Evolutionary conservation across 2,329 filamentous ascomycete genomes (phyloP).

Genomic region (Trichophyton equinum): DNA sequence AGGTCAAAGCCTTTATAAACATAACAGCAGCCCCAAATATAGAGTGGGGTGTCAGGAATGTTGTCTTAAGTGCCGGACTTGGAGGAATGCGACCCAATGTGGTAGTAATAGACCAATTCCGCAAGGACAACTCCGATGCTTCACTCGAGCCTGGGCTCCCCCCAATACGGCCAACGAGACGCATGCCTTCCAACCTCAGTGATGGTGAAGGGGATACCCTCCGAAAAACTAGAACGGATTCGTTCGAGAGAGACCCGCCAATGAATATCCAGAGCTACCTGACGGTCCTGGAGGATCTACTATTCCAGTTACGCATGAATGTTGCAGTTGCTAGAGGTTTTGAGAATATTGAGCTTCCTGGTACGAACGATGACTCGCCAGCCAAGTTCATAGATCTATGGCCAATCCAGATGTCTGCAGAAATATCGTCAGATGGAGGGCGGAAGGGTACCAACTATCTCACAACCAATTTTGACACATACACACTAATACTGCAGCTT

Average conservation of each 20-base stretch:
- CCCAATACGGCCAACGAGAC: background rate
- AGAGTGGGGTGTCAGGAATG: constrained; percentile 73
- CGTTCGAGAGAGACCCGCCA: constrained; percentile 2
- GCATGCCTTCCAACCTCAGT: constrained; percentile 15
- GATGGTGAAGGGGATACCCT: background rate
- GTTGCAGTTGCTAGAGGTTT: constrained; percentile 77
- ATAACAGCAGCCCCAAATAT: constrained; percentile 69
- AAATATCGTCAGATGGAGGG: constrained; percentile 52
- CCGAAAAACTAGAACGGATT: background rate
- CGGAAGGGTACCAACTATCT: constrained; percentile 53
- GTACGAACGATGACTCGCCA: constrained; percentile 37
- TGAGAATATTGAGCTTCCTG: constrained; percentile 59
- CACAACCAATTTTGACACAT: constrained; percentile 86
- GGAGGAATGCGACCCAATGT: constrained; percentile 87
- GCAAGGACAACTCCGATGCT: constrained; percentile 20
- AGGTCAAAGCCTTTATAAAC: constrained; percentile 82
- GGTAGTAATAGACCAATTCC: constrained; percentile 64
- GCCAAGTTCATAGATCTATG: constrained; percentile 80
- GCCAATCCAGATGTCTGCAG: constrained; percentile 89
- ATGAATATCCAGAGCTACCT: constrained; percentile 57
- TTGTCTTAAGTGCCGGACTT: constrained; percentile 67
- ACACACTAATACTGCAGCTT: constrained; percentile 73
- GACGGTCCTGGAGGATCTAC: constrained; percentile 69
- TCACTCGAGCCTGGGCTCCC: background rate
- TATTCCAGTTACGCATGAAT: constrained; percentile 66